Evolutionary conservation across 73 alveolate species (phyloP).

Genomic region (Paramecium sonneborni): DNA sequence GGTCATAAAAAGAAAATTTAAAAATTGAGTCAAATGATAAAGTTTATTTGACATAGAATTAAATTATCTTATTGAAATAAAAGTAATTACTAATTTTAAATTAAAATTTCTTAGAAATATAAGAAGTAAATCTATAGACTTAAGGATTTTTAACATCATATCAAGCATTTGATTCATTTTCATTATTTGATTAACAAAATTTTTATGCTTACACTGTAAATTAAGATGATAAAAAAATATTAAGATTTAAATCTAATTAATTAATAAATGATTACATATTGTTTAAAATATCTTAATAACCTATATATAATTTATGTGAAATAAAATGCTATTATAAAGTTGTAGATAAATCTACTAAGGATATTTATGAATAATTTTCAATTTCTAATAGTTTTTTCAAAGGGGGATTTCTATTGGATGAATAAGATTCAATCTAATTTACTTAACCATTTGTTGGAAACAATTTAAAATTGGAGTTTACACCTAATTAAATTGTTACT

Average conservation of each 20-base stretch:
- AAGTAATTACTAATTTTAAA: background rate
- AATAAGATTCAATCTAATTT: background rate
- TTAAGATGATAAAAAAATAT: background rate
- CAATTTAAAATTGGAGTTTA: background rate
- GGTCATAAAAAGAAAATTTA: background rate
- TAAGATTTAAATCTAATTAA: background rate
- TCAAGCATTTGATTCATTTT: background rate
- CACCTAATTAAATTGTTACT: background rate
- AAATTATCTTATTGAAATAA: background rate
- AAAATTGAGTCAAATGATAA: background rate
- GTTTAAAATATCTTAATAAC: background rate
- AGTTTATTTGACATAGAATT: background rate
- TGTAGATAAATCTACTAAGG: background rate
- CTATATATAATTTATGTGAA: background rate
- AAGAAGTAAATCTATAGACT: background rate
- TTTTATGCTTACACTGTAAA: background rate
- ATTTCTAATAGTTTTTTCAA: background rate
- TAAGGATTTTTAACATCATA: background rate
- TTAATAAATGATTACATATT: background rate
- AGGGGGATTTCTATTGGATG: background rate
- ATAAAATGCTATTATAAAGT: background rate
- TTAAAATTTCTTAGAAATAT: background rate
- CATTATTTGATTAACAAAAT: background rate
- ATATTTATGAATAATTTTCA: background rate
- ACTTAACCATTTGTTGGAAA: background rate